These are phyloP conservation scores for Cyberlindnera nakhonratchasimensis DNA, from an alignment of 805 yeast species.

Conservation along the genomic window DNA sequence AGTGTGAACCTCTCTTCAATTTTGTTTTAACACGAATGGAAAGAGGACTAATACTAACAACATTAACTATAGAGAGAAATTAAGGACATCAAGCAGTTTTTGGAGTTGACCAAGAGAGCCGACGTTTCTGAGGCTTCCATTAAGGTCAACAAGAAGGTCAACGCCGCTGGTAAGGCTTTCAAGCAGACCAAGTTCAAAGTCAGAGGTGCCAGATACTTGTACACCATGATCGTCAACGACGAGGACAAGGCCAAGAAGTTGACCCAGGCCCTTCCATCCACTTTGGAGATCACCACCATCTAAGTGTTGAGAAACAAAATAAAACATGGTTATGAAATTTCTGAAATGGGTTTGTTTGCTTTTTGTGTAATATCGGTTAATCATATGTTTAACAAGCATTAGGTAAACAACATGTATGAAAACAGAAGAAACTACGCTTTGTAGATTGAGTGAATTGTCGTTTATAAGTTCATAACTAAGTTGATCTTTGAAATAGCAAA, in stretches of 20 bases:
- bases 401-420: not conserved
- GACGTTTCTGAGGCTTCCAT: conserved; percentile 92
- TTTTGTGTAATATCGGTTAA: conserved; percentile 8
- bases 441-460: too few relatives aligned
- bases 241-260: conserved; percentile 96
- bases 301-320: conserved; percentile 24
- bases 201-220: conserved; percentile 91
- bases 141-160: conserved; percentile 85
- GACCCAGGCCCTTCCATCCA: conserved; percentile 96
- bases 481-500: not conserved
- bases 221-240: conserved; percentile 94
- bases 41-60: conserved; percentile 15
- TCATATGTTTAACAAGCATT: conserved; percentile 2
- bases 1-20: conserved; percentile 7
- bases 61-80: conserved; percentile 51
- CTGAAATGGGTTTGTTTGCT: not conserved
- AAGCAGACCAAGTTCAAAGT: conserved; percentile 98
- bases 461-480: conserved; percentile 1
- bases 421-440: too few relatives aligned
- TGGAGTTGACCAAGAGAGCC: conserved; percentile 93
- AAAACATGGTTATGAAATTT: conserved; percentile 7
- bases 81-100: conserved; percentile 95
- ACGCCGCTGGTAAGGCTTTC: conserved; percentile 77
- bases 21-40: not conserved
- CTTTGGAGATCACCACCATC: conserved; percentile 62